These are phyloP conservation scores for Rhinocladiella similis DNA, from an alignment of 2,329 filamentous ascomycete genomes.

Conservation along the genomic window DNA sequence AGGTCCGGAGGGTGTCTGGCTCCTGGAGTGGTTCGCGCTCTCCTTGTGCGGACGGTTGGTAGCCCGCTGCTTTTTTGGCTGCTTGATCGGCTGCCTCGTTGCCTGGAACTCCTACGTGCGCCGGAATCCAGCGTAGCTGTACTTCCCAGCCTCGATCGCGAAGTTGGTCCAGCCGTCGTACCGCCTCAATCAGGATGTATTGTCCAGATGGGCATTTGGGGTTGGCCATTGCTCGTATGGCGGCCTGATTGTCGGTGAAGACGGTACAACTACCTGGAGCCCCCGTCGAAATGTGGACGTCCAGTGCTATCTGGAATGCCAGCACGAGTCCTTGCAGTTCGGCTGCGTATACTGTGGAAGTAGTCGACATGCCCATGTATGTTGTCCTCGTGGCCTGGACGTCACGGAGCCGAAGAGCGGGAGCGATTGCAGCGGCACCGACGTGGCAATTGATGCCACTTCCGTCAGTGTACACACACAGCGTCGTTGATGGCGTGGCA, in stretches of 20 bases:
- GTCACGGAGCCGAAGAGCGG: background rate
- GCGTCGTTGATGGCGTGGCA: constrained; percentile 11
- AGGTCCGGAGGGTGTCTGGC: background rate
- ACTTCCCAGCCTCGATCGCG: constrained; percentile 15
- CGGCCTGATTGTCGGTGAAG: constrained; percentile 37
- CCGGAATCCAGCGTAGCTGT: constrained; percentile 13
- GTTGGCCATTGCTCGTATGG: constrained; percentile 33
- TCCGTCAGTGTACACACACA: constrained; percentile 28
- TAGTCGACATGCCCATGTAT: constrained; percentile 32
- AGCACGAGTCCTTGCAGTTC: constrained; percentile 33
- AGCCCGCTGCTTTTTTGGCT: background rate
- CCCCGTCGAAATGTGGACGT: constrained; percentile 19
- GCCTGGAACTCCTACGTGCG: constrained; percentile 7
- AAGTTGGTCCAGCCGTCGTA: constrained; percentile 7
- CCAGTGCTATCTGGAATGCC: constrained; percentile 30
- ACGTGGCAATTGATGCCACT: constrained; percentile 32
- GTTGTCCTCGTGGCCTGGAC: constrained; percentile 21
- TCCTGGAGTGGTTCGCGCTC: background rate
- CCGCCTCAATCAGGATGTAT: constrained; percentile 28
- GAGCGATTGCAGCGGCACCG: constrained; percentile 30
- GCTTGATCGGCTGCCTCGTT: constrained; percentile 5
- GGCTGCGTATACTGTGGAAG: constrained; percentile 34
- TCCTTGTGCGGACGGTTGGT: background rate
- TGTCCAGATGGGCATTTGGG: constrained; percentile 32
- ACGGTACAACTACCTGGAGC: constrained; percentile 28